These are phyloP conservation scores for Mychonastes homosphaera DNA, from an alignment of 139 green algal species.

Conservation along the genomic window DNA sequence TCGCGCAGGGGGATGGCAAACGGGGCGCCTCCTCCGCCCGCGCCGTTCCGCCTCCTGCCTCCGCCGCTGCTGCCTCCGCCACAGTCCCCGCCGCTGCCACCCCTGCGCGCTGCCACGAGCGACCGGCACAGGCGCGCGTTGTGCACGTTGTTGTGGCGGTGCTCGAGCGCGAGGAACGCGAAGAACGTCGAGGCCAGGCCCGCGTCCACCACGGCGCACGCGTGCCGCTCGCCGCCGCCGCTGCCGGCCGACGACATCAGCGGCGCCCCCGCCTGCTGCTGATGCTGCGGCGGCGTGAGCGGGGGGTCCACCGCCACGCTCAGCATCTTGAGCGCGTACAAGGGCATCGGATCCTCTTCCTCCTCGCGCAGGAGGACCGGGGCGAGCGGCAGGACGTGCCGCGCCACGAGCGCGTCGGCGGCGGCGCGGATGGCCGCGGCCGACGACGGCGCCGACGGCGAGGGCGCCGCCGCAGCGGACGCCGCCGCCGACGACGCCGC, in stretches of 20 bases:
- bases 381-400: conserved; percentile 64
- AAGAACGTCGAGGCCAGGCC: conserved; percentile 65
- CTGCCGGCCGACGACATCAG: no score
- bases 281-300: no score
- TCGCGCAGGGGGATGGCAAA: no score
- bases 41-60: no score
- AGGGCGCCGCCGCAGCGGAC: not conserved
- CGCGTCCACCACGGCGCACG: conserved; percentile 36
- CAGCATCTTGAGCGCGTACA: conserved; percentile 85
- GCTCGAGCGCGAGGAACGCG: conserved; percentile 70
- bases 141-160: conserved; percentile 91
- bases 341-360: conserved; percentile 79
- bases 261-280: no score
- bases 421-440: conserved; percentile 16
- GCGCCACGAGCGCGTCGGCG: conserved; percentile 42
- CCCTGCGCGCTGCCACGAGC: conserved; percentile 37
- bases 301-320: no score
- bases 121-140: conserved; percentile 77
- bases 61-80: no score
- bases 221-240: no score
- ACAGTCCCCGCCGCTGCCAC: no score
- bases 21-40: no score
- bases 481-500: conserved; percentile 18
- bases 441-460: not conserved
- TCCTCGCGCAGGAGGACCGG: conserved; percentile 63